Conservation (phyloP, 1,284 basidiomycete genomes). For the Irpex sp. region DNA sequence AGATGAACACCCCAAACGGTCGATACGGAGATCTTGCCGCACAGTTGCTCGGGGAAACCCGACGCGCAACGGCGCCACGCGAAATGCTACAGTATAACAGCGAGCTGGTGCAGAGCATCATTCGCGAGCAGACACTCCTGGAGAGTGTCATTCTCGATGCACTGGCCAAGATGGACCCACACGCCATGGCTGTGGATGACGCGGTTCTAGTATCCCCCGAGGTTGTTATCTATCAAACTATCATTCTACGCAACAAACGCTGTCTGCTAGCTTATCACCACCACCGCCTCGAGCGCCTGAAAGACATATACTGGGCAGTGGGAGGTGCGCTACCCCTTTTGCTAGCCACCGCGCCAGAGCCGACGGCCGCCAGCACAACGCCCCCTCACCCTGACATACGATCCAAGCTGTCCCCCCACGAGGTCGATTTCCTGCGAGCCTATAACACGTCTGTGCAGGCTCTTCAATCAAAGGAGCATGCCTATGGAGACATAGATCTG, state of each 20-base stretch:
- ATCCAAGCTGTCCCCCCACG: slow-evolving; percentile 80
- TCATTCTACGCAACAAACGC: slow-evolving; percentile 88
- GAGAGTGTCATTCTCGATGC: slow-evolving; percentile 56
- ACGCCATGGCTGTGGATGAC: slow-evolving; percentile 37
- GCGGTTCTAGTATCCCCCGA: slow-evolving; percentile 49
- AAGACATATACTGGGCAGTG: slow-evolving; percentile 84
- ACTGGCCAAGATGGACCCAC: slow-evolving; percentile 30
- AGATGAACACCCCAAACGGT: slow-evolving; percentile 30
- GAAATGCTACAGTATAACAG: slow-evolving; percentile 92
- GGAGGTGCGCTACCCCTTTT: slow-evolving; percentile 90
- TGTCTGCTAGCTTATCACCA: slow-evolving; percentile 91
- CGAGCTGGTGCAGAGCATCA: slow-evolving; percentile 78
- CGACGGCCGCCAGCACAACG: too few relatives aligned
- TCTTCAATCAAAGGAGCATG: slow-evolving; percentile 73
- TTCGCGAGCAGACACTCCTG: slow-evolving; percentile 90
- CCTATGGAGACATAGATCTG: slow-evolving; percentile 71
- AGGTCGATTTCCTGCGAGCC: slow-evolving; percentile 85
- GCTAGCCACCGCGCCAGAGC: slow-evolving; percentile 47
- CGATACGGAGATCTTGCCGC: slow-evolving; percentile 84
- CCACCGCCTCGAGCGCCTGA: slow-evolving; percentile 79
- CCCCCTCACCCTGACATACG: slow-evolving; percentile 66
- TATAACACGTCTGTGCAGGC: slow-evolving; percentile 83
- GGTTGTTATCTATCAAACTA: slow-evolving; percentile 83
- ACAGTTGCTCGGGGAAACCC: slow-evolving; percentile 83
- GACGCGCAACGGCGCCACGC: slow-evolving; percentile 78